Evolutionary conservation across 1,139 yeast species (phyloP), one percentile per base, ranked within the genome.

Genomic region (Wickerhamomyces sp.): DNA sequence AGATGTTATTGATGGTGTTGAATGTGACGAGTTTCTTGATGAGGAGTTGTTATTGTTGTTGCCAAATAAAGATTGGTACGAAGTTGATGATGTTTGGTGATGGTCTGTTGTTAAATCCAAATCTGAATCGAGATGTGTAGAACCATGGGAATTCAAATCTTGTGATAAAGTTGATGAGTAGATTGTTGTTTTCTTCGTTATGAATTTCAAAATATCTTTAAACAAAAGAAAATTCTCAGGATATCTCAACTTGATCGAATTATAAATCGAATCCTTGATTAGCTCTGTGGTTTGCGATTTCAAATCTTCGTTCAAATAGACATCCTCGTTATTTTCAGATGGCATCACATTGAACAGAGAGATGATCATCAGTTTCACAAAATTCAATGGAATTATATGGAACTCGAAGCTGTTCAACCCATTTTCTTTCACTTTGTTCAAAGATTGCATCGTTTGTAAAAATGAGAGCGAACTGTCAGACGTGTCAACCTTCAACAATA

Each of bases 161-260:
- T 27, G 3, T 23, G 27, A 23, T 21, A 10, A 25, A 19, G 16
- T 19, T n/a, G 34, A 22, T 8, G 28, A 9, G 16, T 22, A 16
- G 27, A 20, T 23, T 14, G 30, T 10, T 21, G 30, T 17, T 18
- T 16, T 37, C 15, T 24, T 15, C 13, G 34, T 32, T 10, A 44
- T 29, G n/a, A 34, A 40, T 13, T 36, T 15, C 6, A 44, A 32
- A 7, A 44, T 31, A 12, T 41, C 44, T 35, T 47, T 47, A 30
- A 46, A 51, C 7, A 46, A 23, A 2, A 47, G 40, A 30, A 41
- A 49, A 33, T 49, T 49, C 31, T 49, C 53, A 9, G 55, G 54
- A 28, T 51, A 51, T 43, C 55, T 43, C 17, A 36, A 32, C 21
- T 43, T 47, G 19, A 48, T 36, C 10, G 46, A 37, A 18, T 45